These are phyloP conservation scores for Alternaria sp. DNA, from an alignment of 2,329 filamentous ascomycete genomes.

Conservation along the genomic window DNA sequence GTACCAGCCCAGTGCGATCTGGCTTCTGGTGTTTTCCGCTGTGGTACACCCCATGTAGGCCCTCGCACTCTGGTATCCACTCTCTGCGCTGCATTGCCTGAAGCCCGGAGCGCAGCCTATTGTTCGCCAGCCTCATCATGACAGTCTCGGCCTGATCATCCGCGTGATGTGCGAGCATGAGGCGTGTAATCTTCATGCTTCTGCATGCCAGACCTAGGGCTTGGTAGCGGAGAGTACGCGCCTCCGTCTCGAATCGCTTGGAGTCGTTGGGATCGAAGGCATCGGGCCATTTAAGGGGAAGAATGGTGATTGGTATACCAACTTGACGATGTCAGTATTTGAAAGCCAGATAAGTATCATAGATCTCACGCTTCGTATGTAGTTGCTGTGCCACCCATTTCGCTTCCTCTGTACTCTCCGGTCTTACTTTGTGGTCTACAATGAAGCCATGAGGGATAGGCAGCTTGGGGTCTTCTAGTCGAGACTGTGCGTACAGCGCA, in stretches of 20 bases:
- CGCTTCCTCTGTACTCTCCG: constrained; percentile 62
- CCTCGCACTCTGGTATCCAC: constrained; percentile 84
- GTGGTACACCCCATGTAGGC: constrained; percentile 70
- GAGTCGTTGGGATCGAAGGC: constrained; percentile 51
- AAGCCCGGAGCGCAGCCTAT: constrained; percentile 73
- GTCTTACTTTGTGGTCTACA: constrained; percentile 66
- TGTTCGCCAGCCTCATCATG: constrained; percentile 74
- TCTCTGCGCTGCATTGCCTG: constrained; percentile 69
- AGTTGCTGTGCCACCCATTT: constrained; percentile 56
- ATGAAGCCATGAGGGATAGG: constrained; percentile 61
- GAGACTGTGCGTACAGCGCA: constrained; percentile 63
- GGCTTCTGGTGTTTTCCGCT: constrained; percentile 34
- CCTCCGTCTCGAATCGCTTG: constrained; percentile 76
- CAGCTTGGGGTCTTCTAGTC: constrained; percentile 9
- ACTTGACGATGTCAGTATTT: constrained; percentile 29
- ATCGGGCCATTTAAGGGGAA: constrained; percentile 49
- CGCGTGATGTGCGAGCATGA: constrained; percentile 84
- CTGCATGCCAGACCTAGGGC: constrained; percentile 68
- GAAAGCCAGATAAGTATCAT: not conserved
- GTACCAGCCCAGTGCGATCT: constrained; percentile 25
- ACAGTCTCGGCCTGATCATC: constrained; percentile 94
- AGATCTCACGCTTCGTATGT: constrained; percentile 49
- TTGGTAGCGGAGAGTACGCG: constrained; percentile 76
- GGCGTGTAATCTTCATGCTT: constrained; percentile 57
- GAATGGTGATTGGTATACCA: constrained; percentile 37